Percentiles rank a stretch among this genome's conserved stretches.
Evolutionary conservation across 805 yeast species (phyloP).

Genomic region (Yamadazyma laniorum): DNA sequence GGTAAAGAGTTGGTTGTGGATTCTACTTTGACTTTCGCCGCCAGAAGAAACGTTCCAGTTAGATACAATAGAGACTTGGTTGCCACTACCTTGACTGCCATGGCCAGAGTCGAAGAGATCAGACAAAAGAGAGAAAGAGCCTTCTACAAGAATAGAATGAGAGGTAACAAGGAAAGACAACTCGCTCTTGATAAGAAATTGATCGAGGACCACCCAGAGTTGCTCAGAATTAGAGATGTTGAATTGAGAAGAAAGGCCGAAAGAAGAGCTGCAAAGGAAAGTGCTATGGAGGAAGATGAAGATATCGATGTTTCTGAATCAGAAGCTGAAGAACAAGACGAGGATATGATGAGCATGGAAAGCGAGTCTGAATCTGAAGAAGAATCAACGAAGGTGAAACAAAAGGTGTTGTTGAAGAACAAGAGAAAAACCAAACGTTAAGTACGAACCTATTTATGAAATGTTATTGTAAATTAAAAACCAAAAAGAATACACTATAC

Average conservation of each 20-base stretch:
- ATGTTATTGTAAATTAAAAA: conserved; percentile 11
- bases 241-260: conserved; percentile 78
- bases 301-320: conserved; percentile 38
- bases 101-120: conserved; percentile 94
- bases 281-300: conserved; percentile 44
- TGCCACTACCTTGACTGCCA: conserved; percentile 88
- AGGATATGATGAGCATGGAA: conserved; percentile 41
- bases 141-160: conserved; percentile 99
- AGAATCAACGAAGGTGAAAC: conserved; percentile 35
- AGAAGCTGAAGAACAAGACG: conserved; percentile 46
- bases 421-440: conserved; percentile 26
- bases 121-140: conserved; percentile 96
- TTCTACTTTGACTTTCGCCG: conserved; percentile 92
- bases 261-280: conserved; percentile 60
- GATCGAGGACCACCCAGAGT: conserved; percentile 84
- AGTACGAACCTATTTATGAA: conserved; percentile 9
- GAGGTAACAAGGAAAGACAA: conserved; percentile 88
- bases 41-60: conserved; percentile 97
- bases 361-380: conserved; percentile 41
- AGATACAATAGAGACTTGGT: conserved; percentile 96
- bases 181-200: conserved; percentile 83
- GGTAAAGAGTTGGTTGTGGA: conserved; percentile 98
- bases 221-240: conserved; percentile 89
- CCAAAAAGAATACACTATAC: conserved; percentile 1
- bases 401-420: conserved; percentile 63